These are phyloP conservation scores for Penicillium dipodomyicola DNA, from an alignment of 495 filamentous ascomycete species.

Conservation along the genomic window DNA sequence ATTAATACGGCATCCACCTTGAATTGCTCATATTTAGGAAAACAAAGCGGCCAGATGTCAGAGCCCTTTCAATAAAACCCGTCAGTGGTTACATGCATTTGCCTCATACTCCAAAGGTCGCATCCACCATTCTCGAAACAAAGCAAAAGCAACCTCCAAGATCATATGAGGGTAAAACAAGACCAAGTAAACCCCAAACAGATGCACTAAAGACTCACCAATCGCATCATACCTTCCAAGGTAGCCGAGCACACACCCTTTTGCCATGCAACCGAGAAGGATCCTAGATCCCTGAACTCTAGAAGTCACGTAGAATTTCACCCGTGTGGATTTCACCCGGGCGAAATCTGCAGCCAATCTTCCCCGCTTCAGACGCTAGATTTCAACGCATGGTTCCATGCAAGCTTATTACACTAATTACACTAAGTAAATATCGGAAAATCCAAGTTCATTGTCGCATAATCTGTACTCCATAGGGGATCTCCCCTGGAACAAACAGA, in stretches of 20 bases:
- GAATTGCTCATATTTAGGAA: background rate
- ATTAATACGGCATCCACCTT: background rate
- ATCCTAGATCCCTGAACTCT: conserved; percentile 5
- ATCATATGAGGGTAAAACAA: background rate
- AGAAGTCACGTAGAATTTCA: conserved; percentile 7
- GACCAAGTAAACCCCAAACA: background rate
- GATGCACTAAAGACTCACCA: background rate
- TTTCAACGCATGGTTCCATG: background rate
- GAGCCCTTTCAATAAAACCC: background rate
- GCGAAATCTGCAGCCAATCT: conserved; percentile 7
- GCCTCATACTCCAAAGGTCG: conserved; percentile 1
- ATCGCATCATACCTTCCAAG: background rate
- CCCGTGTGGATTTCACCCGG: conserved; percentile 10
- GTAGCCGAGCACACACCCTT: background rate
- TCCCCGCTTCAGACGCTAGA: background rate
- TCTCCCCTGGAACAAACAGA: too few relatives aligned
- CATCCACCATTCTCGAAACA: background rate
- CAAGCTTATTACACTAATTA: background rate
- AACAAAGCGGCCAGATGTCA: background rate
- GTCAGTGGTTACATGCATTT: background rate
- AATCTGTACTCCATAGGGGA: too few relatives aligned
- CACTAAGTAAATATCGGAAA: too few relatives aligned
- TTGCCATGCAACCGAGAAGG: background rate
- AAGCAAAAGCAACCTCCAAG: background rate
- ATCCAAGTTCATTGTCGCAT: too few relatives aligned